A percentile compares a stretch with the other conserved stretches of the same genome.
Evolutionary conservation across 352 stramenopile species (phyloP).

Genomic region (Phytophthora lateralis): DNA sequence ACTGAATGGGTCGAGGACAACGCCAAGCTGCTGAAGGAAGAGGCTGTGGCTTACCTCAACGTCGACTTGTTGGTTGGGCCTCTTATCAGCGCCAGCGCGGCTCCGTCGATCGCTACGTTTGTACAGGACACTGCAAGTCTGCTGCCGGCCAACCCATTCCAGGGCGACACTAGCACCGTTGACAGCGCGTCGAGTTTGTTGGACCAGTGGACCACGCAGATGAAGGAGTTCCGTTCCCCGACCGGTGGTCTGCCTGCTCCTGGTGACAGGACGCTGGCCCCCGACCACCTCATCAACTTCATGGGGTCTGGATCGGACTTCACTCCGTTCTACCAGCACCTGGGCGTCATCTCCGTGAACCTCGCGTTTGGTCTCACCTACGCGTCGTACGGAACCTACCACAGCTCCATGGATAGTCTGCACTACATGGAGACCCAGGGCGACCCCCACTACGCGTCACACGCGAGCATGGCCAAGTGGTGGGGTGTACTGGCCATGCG

Average conservation of each 20-base stretch:
- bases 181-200: slow-evolving; percentile 25
- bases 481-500: slow-evolving; percentile 60
- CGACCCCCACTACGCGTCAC: slow-evolving; percentile 59
- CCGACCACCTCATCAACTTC: slow-evolving; percentile 53
- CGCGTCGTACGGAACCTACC: slow-evolving; percentile 72
- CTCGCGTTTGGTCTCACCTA: slow-evolving; percentile 50
- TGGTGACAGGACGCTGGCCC: slow-evolving; percentile 44
- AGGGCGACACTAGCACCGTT: slow-evolving; percentile 11
- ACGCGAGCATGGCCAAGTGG: slow-evolving; percentile 53
- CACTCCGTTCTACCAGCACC: slow-evolving; percentile 84
- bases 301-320: slow-evolving; percentile 73
- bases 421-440: slow-evolving; percentile 62
- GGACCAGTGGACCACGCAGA: slow-evolving; percentile 42
- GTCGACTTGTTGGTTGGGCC: slow-evolving; percentile 65
- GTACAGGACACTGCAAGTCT: slow-evolving; percentile 50
- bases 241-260: slow-evolving; percentile 25
- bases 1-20: slow-evolving; percentile 73
- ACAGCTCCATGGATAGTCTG: slow-evolving; percentile 86
- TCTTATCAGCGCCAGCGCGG: slow-evolving; percentile 43
- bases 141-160: slow-evolving; percentile 41
- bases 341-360: slow-evolving; percentile 82
- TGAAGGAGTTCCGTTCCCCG: slow-evolving; percentile 19
- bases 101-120: slow-evolving; percentile 59
- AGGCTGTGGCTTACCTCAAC: slow-evolving; percentile 79
- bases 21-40: slow-evolving; percentile 41